Evolutionary conservation across 768 basidiomycete species (phyloP).

Genomic region (Cyclocybe cylindracea): DNA sequence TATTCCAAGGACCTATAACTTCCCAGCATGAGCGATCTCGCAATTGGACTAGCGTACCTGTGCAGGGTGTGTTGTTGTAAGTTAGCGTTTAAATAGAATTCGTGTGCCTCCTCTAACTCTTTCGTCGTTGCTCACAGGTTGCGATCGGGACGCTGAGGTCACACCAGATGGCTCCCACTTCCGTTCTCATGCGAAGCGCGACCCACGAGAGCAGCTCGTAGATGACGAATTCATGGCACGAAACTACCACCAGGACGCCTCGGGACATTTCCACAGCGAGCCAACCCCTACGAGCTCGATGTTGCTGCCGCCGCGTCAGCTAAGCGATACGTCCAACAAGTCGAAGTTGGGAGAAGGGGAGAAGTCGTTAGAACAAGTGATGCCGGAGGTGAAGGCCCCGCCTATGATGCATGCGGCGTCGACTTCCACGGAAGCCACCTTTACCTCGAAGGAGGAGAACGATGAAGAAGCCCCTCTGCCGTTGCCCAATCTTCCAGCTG

Average conservation of each 20-base stretch:
- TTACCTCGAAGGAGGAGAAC: no score
- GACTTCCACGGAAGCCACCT: no score
- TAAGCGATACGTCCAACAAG: constrained; percentile 2
- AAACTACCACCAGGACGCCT: constrained; percentile 18
- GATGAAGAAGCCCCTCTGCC: no score
- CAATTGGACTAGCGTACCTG: constrained; percentile 1
- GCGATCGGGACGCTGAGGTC: constrained; percentile 5
- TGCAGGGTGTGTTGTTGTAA: constrained; percentile 5
- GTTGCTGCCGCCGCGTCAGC: constrained; percentile 1
- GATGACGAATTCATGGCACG: constrained; percentile 23
- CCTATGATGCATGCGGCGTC: no score
- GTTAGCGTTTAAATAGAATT: background rate
- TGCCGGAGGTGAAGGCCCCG: no score
- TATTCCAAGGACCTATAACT: no score
- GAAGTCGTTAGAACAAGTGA: no score
- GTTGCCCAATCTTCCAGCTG: no score
- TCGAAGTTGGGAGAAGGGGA: background rate
- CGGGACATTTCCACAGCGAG: constrained; percentile 18
- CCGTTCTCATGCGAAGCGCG: constrained; percentile 7
- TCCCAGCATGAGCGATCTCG: constrained; percentile 1
- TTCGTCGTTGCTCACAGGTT: constrained; percentile 9
- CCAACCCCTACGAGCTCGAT: constrained; percentile 14
- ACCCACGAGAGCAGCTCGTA: constrained; percentile 21
- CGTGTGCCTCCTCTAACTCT: background rate
- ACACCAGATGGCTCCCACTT: constrained; percentile 14